phyloP scores from a whole-genome alignment of 2,329 filamentous ascomycete species.

The Epichloe gansuensis region DNA sequence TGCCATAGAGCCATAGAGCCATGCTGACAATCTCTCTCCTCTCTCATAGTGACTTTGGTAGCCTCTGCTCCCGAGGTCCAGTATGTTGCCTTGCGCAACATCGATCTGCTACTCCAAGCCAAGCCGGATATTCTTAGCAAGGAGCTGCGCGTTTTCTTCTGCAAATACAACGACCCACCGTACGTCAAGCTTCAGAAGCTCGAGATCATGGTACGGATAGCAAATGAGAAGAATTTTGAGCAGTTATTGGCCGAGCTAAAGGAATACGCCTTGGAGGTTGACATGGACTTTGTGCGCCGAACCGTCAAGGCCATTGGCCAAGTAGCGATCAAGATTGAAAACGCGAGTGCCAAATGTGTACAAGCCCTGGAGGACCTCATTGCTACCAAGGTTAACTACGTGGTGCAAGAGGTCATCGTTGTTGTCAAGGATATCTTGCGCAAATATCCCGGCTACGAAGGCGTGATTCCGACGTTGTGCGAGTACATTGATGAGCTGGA shows the following conservation, averaged over 20 bases:
- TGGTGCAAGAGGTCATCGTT: conserved; percentile 96
- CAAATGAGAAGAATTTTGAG: conserved; percentile 92
- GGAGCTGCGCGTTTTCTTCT: conserved; percentile 96
- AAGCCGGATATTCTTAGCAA: conserved; percentile 95
- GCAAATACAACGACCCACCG: conserved; percentile 97
- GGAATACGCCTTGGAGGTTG: conserved; percentile 94
- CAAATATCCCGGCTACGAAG: conserved; percentile 95
- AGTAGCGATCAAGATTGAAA: conserved; percentile 96
- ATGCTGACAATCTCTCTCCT: not conserved
- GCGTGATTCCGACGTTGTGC: conserved; percentile 91
- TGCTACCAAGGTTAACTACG: conserved; percentile 96
- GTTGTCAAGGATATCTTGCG: conserved; percentile 98
- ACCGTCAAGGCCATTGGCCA: conserved; percentile 95
- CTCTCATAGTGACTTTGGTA: conserved; percentile 66
- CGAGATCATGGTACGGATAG: conserved; percentile 98
- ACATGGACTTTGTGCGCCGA: conserved; percentile 95
- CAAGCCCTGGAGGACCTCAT: conserved; percentile 88
- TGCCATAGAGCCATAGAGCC: not conserved
- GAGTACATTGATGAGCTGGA: conserved; percentile 95
- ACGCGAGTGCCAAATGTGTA: conserved; percentile 87
- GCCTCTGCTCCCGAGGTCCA: conserved; percentile 95
- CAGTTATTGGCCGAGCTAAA: conserved; percentile 89
- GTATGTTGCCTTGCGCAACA: conserved; percentile 92
- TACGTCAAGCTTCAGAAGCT: conserved; percentile 97
- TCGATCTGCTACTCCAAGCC: conserved; percentile 88